phyloP scores from a whole-genome alignment of 2,329 filamentous ascomycete species.

The Colletotrichum falcatum region DNA sequence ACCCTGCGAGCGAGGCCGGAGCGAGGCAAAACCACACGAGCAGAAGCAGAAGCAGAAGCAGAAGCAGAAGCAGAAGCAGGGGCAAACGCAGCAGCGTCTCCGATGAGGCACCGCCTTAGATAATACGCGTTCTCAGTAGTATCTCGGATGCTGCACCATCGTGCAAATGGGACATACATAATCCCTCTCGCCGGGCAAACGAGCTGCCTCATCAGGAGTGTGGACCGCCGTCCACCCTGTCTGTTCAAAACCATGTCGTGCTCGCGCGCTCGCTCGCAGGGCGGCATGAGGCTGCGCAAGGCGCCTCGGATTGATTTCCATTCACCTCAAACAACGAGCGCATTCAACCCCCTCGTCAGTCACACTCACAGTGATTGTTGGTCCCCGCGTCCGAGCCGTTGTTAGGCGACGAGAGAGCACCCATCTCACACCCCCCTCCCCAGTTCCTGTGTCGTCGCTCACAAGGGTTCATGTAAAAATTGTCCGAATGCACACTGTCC shows the following conservation, averaged over 20 bases:
- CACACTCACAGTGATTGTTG: constrained; percentile 1
- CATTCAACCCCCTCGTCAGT: constrained; percentile 13
- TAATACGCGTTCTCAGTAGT: no score
- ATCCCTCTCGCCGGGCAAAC: background rate
- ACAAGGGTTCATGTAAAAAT: background rate
- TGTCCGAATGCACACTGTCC: constrained; percentile 15
- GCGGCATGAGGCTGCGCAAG: constrained; percentile 10
- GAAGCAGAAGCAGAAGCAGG: background rate
- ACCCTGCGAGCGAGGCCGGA: background rate
- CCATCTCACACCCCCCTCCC: background rate
- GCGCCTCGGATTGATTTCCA: constrained; percentile 8
- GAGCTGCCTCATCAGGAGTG: constrained; percentile 10
- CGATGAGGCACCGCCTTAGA: no score
- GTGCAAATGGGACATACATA: background rate
- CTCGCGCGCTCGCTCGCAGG: no score
- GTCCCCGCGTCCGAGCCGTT: background rate
- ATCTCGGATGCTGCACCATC: background rate
- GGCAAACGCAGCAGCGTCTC: background rate
- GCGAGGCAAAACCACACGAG: no score
- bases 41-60: no score
- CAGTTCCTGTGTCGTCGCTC: background rate
- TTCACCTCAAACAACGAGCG: constrained; percentile 17
- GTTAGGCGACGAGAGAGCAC: constrained; percentile 12
- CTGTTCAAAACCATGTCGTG: background rate
- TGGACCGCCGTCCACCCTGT: background rate